Base-by-base conservation (phyloP, 2,329 filamentous ascomycete species). In the Diaporthe caulivora region DNA sequence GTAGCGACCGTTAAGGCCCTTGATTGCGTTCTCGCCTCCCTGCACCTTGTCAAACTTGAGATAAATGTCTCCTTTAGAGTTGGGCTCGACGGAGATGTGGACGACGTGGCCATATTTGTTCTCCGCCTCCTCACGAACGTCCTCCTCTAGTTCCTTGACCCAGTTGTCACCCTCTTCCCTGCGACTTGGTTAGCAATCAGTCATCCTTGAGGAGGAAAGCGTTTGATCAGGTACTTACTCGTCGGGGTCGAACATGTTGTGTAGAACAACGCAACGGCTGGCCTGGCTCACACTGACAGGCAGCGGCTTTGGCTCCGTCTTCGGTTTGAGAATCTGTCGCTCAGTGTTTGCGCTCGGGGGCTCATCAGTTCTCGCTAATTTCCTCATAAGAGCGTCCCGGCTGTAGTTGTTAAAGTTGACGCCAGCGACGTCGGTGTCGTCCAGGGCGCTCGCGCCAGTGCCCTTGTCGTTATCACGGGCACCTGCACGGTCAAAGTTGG, bases 371-470 rank as follows among this genome's bases (percentile, higher is more conserved):
- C 97, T 93, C 82, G 97, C 95, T 85, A 99, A 94, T 87, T 98
- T 98, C 84, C 95, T 92, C 97, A 99, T 99, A 85, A 99, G 92
- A 81, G 95, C 94, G 87, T 98, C 95, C 86, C 97, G 94, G 88
- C 95, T 98, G 87, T 97, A 98, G 85, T 98, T 98, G 90, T 95
- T 98, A 93, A 98, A 98, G 86, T 98, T 98, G 84, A 99, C 96
- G 81, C 97, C 97, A 68, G 94, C 95, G 82, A 99, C 97, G 83
- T 99, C 97, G 76, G 95, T 97, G 82, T 99, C 97, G 85, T 99
- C 97, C 69, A 99, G 88, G 79, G 97, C 97, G 86, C 95, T 98
- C 65, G 96, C 96, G 78, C 95, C 95, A 75, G 94, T 94, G 58
- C 94, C 91, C 84, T 98, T 98, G 80, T 98, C 95, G 82, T 92